Base-by-base conservation (phyloP, 1,284 basidiomycete species). In the Cutaneotrichosporon sp. region DNA sequence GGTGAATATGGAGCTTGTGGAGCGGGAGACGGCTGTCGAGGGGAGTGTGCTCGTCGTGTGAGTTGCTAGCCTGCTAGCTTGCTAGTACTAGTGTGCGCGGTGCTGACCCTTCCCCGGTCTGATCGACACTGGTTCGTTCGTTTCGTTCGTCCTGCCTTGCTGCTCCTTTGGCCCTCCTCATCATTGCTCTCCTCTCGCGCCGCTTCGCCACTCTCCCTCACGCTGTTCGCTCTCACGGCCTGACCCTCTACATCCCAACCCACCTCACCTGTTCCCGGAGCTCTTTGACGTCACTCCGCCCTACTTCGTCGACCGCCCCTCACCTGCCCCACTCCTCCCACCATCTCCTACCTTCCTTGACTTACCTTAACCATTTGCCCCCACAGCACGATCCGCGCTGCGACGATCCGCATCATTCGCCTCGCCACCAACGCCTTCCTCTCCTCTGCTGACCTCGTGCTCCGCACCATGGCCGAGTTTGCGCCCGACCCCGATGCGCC, bases 371-470 rank as follows among this genome's bases (percentile, higher is more conserved):
- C 49, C 8, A 13, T 18, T 26, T 26, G 26, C n/a, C 13, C n/a
- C 14, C 34, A 6, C 61, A 79, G 74, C 9, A 67, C 65, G 8
- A 77, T 78, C 65, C 52, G 59, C n/a, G 72, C 78, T 87, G 90
- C 90, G 55, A 94, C 92, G 0, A 83, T 94, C 61, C 87, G 92
- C 55, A 82, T 94, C n/a, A 87, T 91, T 7, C 86, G 92, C 63
- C 82, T 95, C 49, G 86, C 89, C 0, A 84, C 90, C 52, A 95
- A 94, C 71, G 87, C 88, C 4, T 93, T 91, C 80, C 83, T 95
- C 51, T 91, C 94, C 73, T 92, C 91, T 69, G 84, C 91, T 38
- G 91, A 94, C 75, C 84, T 95, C 40, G 86, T 94, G 56, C 83
- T 89, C 14, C 87, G 89, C 42, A 93, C 91, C n/a, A 84, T 95